Evolutionary conservation across 176 grass and related monocot species (phyloP).

Genomic region (Melocanna baccifera): DNA sequence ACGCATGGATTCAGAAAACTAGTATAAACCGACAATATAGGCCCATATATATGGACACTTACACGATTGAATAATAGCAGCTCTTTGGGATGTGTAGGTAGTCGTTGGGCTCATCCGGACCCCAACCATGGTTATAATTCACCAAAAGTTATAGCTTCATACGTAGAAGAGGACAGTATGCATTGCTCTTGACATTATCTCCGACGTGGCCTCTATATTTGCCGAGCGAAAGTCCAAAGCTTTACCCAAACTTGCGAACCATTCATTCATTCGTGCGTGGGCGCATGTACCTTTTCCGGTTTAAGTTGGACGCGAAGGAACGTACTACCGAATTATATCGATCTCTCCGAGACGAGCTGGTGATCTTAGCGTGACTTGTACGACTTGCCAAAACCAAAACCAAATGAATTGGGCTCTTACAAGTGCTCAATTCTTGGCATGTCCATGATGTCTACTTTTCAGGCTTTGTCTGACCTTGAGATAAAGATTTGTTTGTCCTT

Average conservation of each 20-base stretch:
- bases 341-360: not conserved
- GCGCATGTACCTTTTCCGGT: not conserved
- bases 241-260: not conserved
- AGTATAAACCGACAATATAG: too few species aligned
- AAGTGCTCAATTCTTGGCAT: not conserved
- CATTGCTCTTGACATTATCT: not conserved
- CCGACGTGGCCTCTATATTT: not conserved
- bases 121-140: not conserved
- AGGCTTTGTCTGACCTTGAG: not conserved
- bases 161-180: not conserved
- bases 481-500: constrained; percentile 14
- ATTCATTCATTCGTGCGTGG: not conserved
- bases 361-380: constrained; percentile 21
- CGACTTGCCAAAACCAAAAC: not conserved
- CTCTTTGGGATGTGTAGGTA: not conserved
- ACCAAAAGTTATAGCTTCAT: not conserved
- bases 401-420: not conserved
- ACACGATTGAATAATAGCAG: not conserved
- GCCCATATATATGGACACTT: not conserved
- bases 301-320: constrained; percentile 28
- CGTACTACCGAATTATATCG: constrained; percentile 5
- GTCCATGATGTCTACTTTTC: not conserved
- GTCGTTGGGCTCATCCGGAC: not conserved
- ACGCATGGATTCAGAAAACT: too few species aligned
- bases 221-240: not conserved